Evolutionary conservation across 176 grass and related monocot species (phyloP).

Genomic region (Cenchrus americanus): DNA sequence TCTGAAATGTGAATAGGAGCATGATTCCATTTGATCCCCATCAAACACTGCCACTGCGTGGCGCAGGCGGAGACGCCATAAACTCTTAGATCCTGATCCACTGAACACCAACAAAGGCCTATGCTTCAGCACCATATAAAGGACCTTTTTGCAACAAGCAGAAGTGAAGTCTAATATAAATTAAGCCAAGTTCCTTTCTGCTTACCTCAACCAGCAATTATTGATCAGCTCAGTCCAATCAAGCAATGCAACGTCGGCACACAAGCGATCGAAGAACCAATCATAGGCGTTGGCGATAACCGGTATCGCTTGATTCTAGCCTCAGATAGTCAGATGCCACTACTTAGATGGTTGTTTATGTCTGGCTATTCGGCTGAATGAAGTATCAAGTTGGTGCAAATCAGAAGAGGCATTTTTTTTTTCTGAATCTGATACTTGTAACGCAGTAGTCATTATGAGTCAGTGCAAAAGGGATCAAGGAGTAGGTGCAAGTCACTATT

Average conservation of each 20-base stretch:
- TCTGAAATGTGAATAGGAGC: conserved; percentile 17
- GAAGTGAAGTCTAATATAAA: conserved; percentile 23
- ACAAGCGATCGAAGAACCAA: conserved; percentile 40
- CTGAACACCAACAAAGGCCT: neutral
- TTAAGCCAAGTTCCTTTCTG: conserved; percentile 15
- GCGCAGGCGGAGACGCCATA: conserved; percentile 36
- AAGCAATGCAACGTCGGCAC: conserved; percentile 25
- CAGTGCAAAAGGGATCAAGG: conserved; percentile 27
- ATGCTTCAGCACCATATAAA: neutral
- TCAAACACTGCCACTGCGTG: conserved; percentile 41
- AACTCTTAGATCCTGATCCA: conserved; percentile 42
- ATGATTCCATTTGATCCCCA: conserved; percentile 47
- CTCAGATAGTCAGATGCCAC: conserved; percentile 12
- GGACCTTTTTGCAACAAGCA: conserved; percentile 25
- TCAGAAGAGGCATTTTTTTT: conserved; percentile 45
- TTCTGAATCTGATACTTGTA: neutral
- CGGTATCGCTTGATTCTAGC: neutral
- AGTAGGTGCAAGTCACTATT: conserved; percentile 31
- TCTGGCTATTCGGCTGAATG: conserved; percentile 23
- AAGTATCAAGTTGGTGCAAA: conserved; percentile 32
- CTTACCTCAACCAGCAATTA: conserved; percentile 52
- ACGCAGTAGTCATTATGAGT: neutral
- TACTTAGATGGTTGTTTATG: conserved; percentile 27
- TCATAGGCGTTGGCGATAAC: neutral
- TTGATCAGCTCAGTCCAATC: conserved; percentile 48